A percentile compares a stretch with the other conserved stretches of the same genome.
Evolutionary conservation across 768 basidiomycete genomes (phyloP).

Genomic region (Boletus pseudo-olivaceus): DNA sequence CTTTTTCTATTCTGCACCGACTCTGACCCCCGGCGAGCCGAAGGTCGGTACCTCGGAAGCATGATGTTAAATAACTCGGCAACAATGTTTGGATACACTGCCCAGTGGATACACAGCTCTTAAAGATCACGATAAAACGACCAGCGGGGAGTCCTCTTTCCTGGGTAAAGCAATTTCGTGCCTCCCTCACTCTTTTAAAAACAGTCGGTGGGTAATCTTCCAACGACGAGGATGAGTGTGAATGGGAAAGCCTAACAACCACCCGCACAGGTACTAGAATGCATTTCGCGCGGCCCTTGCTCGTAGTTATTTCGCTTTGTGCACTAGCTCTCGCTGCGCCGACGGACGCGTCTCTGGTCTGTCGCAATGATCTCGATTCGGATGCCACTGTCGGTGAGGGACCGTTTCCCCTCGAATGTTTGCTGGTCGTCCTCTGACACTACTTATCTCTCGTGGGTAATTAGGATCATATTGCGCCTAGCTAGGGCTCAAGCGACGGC

Average conservation of each 20-base stretch:
- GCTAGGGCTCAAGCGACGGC: neutral
- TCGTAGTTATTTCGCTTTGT: neutral
- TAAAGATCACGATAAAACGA: neutral
- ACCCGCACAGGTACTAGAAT: neutral
- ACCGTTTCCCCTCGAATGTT: neutral
- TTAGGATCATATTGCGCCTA: neutral
- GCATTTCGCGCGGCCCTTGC: neutral
- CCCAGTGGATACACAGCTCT: no score
- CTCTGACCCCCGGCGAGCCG: no score
- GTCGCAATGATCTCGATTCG: neutral
- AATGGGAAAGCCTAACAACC: neutral
- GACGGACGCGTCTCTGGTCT: fast-evolving
- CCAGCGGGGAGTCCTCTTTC: no score
- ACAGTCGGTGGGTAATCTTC: no score
- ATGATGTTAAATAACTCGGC: no score
- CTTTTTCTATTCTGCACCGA: neutral
- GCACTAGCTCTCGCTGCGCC: neutral
- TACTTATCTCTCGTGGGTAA: neutral
- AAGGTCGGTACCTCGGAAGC: no score
- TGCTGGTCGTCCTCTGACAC: neutral
- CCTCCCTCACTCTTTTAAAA: neutral
- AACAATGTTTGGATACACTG: no score
- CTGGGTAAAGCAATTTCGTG: no score
- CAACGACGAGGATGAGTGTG: no score
- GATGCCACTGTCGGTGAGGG: neutral